A percentile compares a stretch with the other conserved stretches of the same genome.
These are phyloP conservation scores for Solanum virginianum DNA, from an alignment of 257 asterid species.

Conservation along the genomic window DNA sequence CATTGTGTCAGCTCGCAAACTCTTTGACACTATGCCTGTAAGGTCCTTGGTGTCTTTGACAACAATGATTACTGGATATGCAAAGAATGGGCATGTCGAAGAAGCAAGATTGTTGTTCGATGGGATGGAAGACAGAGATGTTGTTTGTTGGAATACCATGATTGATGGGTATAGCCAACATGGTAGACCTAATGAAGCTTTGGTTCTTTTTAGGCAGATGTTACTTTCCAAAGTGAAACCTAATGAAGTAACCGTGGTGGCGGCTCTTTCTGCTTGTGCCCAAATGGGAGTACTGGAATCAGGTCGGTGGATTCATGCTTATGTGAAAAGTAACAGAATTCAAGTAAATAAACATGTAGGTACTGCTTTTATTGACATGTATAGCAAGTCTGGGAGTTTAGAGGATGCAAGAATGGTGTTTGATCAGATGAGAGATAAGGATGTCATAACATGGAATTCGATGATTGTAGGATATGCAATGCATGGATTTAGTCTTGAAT, in stretches of 20 bases:
- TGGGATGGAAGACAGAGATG: slow-evolving; percentile 17
- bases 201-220: slow-evolving; percentile 16
- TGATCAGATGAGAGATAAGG: slow-evolving; percentile 11
- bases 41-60: slow-evolving; percentile 16
- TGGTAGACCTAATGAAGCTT: slow-evolving; percentile 16
- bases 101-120: slow-evolving; percentile 17
- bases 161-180: slow-evolving; percentile 23
- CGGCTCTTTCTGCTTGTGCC: slow-evolving; percentile 18
- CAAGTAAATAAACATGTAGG: slow-evolving; percentile 9
- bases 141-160: slow-evolving; percentile 23
- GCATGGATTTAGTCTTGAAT: slow-evolving; percentile 15
- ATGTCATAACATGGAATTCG: slow-evolving; percentile 16
- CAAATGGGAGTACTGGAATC: slow-evolving; percentile 19
- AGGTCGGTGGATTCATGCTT: slow-evolving; percentile 24
- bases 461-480: slow-evolving; percentile 20
- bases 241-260: slow-evolving; percentile 15
- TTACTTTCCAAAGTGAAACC: slow-evolving; percentile 9
- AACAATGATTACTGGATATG: slow-evolving; percentile 20
- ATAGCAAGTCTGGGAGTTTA: slow-evolving; percentile 22
- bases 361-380: slow-evolving; percentile 27
- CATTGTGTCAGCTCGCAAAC: slow-evolving; percentile 4
- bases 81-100: slow-evolving; percentile 15
- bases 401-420: slow-evolving; percentile 18
- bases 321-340: slow-evolving; percentile 10
- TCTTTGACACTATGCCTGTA: slow-evolving; percentile 20